Evolutionary conservation across 2,329 filamentous ascomycete genomes (phyloP), one percentile per base, ranked within the genome.

Genomic region (Bretziella fagacearum): DNA sequence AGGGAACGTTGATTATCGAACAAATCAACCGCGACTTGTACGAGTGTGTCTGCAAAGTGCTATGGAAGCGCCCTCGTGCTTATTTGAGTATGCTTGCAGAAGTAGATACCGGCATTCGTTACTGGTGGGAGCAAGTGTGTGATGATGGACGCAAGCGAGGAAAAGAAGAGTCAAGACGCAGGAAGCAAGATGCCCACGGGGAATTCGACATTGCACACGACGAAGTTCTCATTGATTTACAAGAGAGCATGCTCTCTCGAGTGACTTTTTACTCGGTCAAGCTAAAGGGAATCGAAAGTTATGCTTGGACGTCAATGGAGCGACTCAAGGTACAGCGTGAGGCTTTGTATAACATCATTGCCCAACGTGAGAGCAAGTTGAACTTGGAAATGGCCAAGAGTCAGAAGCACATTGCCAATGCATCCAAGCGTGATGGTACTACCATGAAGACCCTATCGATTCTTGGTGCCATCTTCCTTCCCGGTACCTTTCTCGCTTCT

Each of bases 391-490:
- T 76, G 59, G 73, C 73, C 6, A 69, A 68, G 51, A 71, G 76
- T 53, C 73, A 77, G 58, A 66, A 72, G 15, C 65, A 71, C 22
- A 65, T 77, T 47, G 72, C 73, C 2, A 70, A 77, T 55, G 70
- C 71, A 11, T 71, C 71, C 55, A 77, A 77, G 58, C 66, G 73
- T 10, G 73, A 77, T 57, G 73, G 71, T 57, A 74, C 71, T 3
- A 72, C 74, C 48, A 77, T 78, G 74, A 79, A 79, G 62, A 75
- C 73, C 1, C 64, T 79, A 32, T 77, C 74, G 0, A 65, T 79
- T 1, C 68, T 79, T 47, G 76, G 75, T 23, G 73, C 74, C 33
- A 62, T 79, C 33, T 79, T 79, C 54, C 62, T 79, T 4, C 75
- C 75, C 0, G 74, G 74, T 2, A 77, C 74, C 1, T 77, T 71